Conservation (phyloP, 1,139 yeast genomes). For the Pneumocystis canis region DNA sequence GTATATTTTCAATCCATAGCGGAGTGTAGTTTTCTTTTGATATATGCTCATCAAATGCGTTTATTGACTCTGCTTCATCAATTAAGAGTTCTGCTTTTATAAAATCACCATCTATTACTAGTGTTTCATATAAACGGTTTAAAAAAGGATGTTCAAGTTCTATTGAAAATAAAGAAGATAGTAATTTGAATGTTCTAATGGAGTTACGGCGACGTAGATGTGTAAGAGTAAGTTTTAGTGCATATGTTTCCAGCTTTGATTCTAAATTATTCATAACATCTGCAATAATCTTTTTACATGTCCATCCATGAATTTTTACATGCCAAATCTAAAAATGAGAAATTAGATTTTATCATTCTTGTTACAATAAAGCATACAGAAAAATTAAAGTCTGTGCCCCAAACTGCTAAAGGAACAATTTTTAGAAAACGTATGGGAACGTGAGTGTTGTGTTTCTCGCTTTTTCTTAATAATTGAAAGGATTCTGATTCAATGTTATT, state of each 20-base stretch:
- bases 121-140: neutral
- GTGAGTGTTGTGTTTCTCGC: neutral
- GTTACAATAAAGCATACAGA: neutral
- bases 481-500: neutral
- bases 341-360: neutral
- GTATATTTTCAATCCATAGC: neutral
- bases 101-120: neutral
- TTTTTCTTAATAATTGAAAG: neutral
- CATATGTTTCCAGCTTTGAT: conserved; percentile 1
- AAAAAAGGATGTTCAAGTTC: neutral
- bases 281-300: neutral
- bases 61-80: neutral
- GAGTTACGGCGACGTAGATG: neutral
- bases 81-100: neutral
- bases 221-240: neutral
- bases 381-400: neutral
- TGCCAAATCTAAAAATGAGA: neutral
- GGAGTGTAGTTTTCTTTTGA: neutral
- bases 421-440: neutral
- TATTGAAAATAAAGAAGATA: neutral
- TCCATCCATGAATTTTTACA: neutral
- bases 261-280: neutral
- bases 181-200: neutral
- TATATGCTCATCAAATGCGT: neutral
- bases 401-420: neutral